Evolutionary conservation across 495 filamentous ascomycete species (phyloP).

Genomic region (Aspergillus ostianus): DNA sequence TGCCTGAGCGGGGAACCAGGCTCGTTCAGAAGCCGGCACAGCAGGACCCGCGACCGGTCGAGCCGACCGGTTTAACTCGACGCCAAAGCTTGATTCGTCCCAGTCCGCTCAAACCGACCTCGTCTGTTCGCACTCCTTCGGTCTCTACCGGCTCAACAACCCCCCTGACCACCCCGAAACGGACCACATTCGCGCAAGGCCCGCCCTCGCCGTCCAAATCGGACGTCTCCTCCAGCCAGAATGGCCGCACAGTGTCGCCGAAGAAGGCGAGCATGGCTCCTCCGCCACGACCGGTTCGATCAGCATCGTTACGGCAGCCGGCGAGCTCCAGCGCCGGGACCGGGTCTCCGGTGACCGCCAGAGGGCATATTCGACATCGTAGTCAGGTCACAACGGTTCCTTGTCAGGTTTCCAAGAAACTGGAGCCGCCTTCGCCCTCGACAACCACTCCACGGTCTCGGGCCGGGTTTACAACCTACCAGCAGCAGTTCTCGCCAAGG

Average conservation of each 20-base stretch:
- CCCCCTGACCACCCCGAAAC: constrained; percentile 13
- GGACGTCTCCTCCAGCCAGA: constrained; percentile 16
- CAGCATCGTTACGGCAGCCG: constrained; percentile 44
- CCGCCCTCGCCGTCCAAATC: constrained; percentile 36
- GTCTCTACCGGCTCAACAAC: constrained; percentile 8
- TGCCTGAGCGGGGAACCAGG: constrained; percentile 8
- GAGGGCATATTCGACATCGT: constrained; percentile 36
- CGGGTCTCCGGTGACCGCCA: constrained; percentile 17
- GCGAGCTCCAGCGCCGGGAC: constrained; percentile 16
- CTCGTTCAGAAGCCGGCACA: constrained; percentile 12
- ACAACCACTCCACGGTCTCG: constrained; percentile 33
- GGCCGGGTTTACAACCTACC: constrained; percentile 62
- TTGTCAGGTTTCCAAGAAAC: constrained; percentile 17
- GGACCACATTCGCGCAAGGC: constrained; percentile 17
- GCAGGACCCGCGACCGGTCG: constrained; percentile 3
- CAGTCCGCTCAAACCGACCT: constrained; percentile 23
- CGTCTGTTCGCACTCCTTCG: constrained; percentile 14
- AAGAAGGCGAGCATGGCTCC: constrained; percentile 42
- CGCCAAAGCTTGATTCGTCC: constrained; percentile 39
- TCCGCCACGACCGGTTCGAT: constrained; percentile 35
- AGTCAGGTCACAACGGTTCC: constrained; percentile 33
- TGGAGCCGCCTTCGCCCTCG: constrained; percentile 13
- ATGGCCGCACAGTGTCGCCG: constrained; percentile 28
- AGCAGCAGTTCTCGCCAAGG: constrained; percentile 67
- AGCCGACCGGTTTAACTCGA: constrained; percentile 18